phyloP scores from a whole-genome alignment of 441 rosid species.

The Cnidoscolus chayamansa region DNA sequence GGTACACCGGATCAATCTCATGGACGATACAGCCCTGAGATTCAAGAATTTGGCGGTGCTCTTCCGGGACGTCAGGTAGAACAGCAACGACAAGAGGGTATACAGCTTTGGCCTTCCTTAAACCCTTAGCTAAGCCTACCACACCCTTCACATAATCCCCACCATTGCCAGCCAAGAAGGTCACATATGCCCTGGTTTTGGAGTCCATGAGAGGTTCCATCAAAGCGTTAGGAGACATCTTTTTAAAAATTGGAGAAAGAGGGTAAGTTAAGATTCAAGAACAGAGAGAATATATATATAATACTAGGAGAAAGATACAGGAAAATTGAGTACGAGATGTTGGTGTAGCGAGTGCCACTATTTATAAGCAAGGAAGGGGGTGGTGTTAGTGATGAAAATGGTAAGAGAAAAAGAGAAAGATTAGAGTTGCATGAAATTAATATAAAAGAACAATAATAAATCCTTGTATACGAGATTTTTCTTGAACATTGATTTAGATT shows the following conservation, averaged over 20 bases:
- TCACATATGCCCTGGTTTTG: conserved; percentile 49
- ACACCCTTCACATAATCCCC: conserved; percentile 74
- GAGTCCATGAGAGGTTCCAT: neutral
- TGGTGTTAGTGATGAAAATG: conserved; percentile 1
- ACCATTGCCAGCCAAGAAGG: conserved; percentile 71
- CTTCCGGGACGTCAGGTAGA: conserved; percentile 66
- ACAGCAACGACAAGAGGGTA: conserved; percentile 73
- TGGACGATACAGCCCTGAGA: conserved; percentile 72
- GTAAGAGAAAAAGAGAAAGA: neutral
- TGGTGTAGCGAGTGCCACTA: neutral
- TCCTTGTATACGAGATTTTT: no score
- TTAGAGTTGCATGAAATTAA: neutral
- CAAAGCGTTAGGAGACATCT: conserved; percentile 31
- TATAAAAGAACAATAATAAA: no score
- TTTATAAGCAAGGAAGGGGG: conserved; percentile 16
- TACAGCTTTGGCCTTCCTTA: conserved; percentile 47
- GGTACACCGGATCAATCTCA: conserved; percentile 58
- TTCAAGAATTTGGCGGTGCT: conserved; percentile 57
- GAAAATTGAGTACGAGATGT: neutral
- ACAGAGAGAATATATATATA: neutral
- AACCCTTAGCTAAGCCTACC: conserved; percentile 72
- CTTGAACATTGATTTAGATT: no score
- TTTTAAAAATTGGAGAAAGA: neutral
- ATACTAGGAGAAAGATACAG: neutral
- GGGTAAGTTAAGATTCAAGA: neutral